phyloP scores from a whole-genome alignment of 306 rosid genomes.

The Dalbergia oliveri region DNA sequence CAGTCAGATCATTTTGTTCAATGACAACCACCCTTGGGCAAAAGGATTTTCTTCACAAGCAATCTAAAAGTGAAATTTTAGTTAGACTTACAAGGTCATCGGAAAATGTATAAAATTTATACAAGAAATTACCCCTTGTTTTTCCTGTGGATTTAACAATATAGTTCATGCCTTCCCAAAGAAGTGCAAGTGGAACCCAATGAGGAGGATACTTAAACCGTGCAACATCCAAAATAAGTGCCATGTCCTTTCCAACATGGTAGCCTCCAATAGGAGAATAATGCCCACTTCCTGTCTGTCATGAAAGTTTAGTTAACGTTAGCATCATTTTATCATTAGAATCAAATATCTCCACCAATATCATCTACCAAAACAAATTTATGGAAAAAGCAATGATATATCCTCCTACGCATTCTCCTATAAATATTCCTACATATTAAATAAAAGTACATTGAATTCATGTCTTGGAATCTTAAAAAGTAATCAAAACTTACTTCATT shows the following conservation, averaged over 20 bases:
- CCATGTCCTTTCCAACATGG: conserved; percentile 87
- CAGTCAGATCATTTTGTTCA: neutral
- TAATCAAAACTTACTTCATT: too few relatives aligned
- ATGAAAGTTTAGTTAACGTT: conserved; percentile 32
- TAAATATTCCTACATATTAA: too few relatives aligned
- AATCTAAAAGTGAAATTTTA: neutral
- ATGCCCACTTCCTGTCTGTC: conserved; percentile 93
- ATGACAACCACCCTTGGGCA: conserved; percentile 21
- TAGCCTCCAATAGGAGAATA: conserved; percentile 98
- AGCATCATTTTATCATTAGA: conserved; percentile 21
- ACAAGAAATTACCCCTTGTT: conserved; percentile 65
- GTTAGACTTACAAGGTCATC: conserved; percentile 12
- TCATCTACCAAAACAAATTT: conserved; percentile 12
- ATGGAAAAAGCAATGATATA: neutral
- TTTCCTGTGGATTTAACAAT: conserved; percentile 69
- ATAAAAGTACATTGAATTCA: too few relatives aligned
- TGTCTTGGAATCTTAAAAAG: too few relatives aligned
- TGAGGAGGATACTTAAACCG: conserved; percentile 98
- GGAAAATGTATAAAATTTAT: conserved; percentile 31
- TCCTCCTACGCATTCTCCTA: too few relatives aligned
- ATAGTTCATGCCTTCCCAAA: conserved; percentile 92
- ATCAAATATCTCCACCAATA: conserved; percentile 7
- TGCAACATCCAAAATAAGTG: conserved; percentile 91
- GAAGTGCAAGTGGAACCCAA: conserved; percentile 83
- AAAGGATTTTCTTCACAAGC: neutral